Conservation (phyloP, 192 early-diverging fungal species). For the Radiomyces spectabilis region DNA sequence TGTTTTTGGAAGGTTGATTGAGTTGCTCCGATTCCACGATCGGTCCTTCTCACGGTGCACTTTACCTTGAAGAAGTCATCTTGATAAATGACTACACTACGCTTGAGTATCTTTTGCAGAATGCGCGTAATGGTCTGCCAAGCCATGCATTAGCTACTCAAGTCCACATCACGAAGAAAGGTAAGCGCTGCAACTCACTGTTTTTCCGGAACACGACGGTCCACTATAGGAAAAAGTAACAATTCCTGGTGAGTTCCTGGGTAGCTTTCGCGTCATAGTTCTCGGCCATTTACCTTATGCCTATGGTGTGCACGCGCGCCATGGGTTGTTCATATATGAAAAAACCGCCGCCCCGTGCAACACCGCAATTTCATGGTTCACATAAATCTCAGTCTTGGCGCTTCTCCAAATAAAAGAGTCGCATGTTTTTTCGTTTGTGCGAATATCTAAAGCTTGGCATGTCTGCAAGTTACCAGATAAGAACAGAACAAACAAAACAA, state of each 20-base stretch:
- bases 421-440: too few relatives aligned
- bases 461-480: too few relatives aligned
- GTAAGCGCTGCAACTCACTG: conserved; percentile 23
- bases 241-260: not conserved
- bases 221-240: conserved; percentile 39
- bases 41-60: not conserved
- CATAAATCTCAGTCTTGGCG: too few relatives aligned
- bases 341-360: too few relatives aligned
- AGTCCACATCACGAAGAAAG: not conserved
- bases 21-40: not conserved
- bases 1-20: not conserved
- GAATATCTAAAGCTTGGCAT: too few relatives aligned
- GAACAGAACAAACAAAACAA: too few relatives aligned
- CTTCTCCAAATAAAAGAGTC: too few relatives aligned
- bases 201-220: conserved; percentile 68
- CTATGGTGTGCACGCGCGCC: conserved; percentile 26
- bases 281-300: conserved; percentile 21
- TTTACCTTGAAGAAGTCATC: conserved; percentile 65
- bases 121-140: conserved; percentile 46
- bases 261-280: not conserved
- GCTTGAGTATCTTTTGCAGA: conserved; percentile 49
- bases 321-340: too few relatives aligned
- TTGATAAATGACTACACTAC: conserved; percentile 56
- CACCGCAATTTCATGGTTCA: too few relatives aligned
- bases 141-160: not conserved